Evolutionary conservation across 345 rosid genomes (phyloP), one percentile per base, ranked within the genome.

Genomic region (Citrus trifoliata): DNA sequence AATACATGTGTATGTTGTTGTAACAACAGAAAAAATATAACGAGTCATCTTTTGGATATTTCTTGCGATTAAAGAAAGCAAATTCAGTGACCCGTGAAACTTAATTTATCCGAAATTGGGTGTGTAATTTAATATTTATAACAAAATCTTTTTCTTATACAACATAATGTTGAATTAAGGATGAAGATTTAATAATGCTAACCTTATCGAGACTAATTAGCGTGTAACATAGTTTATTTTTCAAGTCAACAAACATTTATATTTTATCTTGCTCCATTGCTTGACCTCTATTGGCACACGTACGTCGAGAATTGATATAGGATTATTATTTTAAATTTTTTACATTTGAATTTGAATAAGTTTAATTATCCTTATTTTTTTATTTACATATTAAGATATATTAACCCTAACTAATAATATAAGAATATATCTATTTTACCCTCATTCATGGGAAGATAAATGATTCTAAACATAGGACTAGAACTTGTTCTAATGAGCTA

Each of bases 51-150:
- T 66, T 35, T 21, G 10, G n/a, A 35, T 66, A 9, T 66, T 66
- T 35, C 70, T 66, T 66, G 70, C 27, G 22, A 66, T 35, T 35
- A 40, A 69, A 69, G 56, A 42, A n/a, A 69, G 1, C 58, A 42
- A 69, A 24, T 75, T 84, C 28, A 72, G 19, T 48, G 10, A 7
- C 48, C 22, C 21, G 3, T 24, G 42, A 22, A 51, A 25, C 1
- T 24, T 35, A 19, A 8, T 18, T 27, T 30, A 71, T 16, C 30
- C 4, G 1, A 21, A 30, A 30, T 10, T 32, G 70, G 27, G 78
- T 32, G 69, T 58, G 48, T 59, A 9, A 76, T 69, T 59, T 65
- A 73, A 64, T 64, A 77, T 62, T 67, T 42, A 24, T 6, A 25
- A 30, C 63, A 78, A 38, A 24, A 42, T 30, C 67, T 76, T 53